Base-by-base conservation (phyloP, 2,329 filamentous ascomycete genomes). In the Blastomyces silverae region DNA sequence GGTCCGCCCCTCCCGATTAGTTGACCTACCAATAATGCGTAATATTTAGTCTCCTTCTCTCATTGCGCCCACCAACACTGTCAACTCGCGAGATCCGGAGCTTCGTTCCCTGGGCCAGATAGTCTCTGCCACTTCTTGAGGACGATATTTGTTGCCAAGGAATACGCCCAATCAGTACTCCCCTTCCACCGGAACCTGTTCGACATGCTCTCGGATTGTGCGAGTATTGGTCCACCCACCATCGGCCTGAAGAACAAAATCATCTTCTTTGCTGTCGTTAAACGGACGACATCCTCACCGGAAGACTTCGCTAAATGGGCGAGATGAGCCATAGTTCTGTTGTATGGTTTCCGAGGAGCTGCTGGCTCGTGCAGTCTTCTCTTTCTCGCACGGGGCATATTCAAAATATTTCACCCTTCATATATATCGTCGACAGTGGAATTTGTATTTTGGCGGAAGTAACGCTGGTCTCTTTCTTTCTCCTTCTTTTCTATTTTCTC, bases 371-470 rank as follows among this genome's bases (percentile, higher is more conserved):
- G 25, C 50, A 13, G 50, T 17, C 46, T n/a, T n/a, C 5, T 31
- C 50, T 61, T 50, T 62, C 63, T 69, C 59, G 60, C 31, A 50
- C 61, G n/a, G 57, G 25, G 28, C 42, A 46, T 50, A 61, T 42
- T 37, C 22, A 37, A 34, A 17, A 61, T 61, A 25, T 25, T 42
- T 50, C 42, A 34, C 7, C 22, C 34, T 50, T 61, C 59, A 61
- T 61, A 61, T 48, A 37, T 61, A 61, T 61, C 59, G 44, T 61
- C 59, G 42, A 50, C 59, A 48, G 44, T 61, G 59, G 44, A 50
- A 61, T 61, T 50, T 57, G 53, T 31, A 53, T 34, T 61, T 31
- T 50, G 59, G 59, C 25, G 39, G 37, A 44, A 28, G 39, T 39
- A 46, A 28, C 15, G 10, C 25, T 61, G 5, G 22, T 34, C 44